Conservation (phyloP, 2,329 filamentous ascomycete genomes). For the Amphichorda felina region DNA sequence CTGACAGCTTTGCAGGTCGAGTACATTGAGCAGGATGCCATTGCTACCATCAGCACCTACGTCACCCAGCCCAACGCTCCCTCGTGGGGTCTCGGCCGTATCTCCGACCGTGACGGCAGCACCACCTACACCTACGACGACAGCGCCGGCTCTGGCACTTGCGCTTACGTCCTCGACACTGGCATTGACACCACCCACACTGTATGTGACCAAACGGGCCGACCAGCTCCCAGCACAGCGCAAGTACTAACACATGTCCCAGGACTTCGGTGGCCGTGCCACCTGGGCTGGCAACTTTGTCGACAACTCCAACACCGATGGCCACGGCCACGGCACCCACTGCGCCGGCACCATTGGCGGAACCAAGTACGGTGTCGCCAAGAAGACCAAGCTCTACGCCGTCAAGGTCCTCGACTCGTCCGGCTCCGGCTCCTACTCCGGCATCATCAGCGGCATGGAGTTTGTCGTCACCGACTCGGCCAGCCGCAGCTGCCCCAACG, state of each 20-base stretch:
- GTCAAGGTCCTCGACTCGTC: slow-evolving; percentile 39
- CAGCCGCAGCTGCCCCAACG: slow-evolving; percentile 14
- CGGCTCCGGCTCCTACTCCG: slow-evolving; percentile 6
- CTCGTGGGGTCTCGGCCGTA: slow-evolving; percentile 10
- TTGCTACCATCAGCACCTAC: slow-evolving; percentile 8
- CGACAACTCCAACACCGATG: slow-evolving; percentile 10
- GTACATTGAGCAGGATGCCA: slow-evolving; percentile 22
- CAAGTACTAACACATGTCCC: neutral
- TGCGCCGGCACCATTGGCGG: slow-evolving; percentile 35
- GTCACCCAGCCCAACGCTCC: slow-evolving; percentile 7
- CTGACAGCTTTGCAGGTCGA: slow-evolving; percentile 10
- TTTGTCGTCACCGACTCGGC: slow-evolving; percentile 28
- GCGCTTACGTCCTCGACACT: slow-evolving; percentile 13
- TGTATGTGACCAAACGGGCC: no score
- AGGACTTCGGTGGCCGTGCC: slow-evolving; percentile 11
- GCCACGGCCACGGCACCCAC: slow-evolving; percentile 26
- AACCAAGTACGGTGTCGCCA: slow-evolving; percentile 37
- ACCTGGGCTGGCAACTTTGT: slow-evolving; percentile 5
- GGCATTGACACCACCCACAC: slow-evolving; percentile 11
- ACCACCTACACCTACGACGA: slow-evolving; percentile 9
- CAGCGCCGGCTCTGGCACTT: slow-evolving; percentile 10
- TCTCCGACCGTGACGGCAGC: slow-evolving; percentile 8
- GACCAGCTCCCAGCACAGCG: no score
- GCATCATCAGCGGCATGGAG: slow-evolving; percentile 27
- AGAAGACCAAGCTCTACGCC: slow-evolving; percentile 35